A percentile compares a stretch with the other conserved stretches of the same genome.
Conservation (phyloP, 176 grass and related monocot species). For the bread wheat (Triticum aestivum) region IWGSC_CS_RefSeq_v2.1 NC_057806.1:436404193-436404692, state of each 20-base stretch:
- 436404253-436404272: neutral
- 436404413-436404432: neutral
- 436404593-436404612: neutral
- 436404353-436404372: neutral
- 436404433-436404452: neutral
- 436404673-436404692: too few species aligned
- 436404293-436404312: neutral
- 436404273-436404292: neutral
- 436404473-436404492: neutral
- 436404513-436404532: neutral
- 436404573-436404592: neutral
- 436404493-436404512: neutral
- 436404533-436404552: neutral
- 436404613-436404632: neutral
- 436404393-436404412: neutral
- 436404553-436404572: neutral
- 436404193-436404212: neutral
- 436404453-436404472: neutral
- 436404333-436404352: neutral
- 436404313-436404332: too few species aligned
- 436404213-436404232: slow-evolving; percentile 11
- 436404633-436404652: neutral
- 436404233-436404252: neutral
- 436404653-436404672: too few species aligned
- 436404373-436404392: neutral